Percentiles rank a stretch among this genome's conserved stretches.
phyloP scores from a whole-genome alignment of 2,329 filamentous ascomycete species.

The Talaromyces sp. region DNA sequence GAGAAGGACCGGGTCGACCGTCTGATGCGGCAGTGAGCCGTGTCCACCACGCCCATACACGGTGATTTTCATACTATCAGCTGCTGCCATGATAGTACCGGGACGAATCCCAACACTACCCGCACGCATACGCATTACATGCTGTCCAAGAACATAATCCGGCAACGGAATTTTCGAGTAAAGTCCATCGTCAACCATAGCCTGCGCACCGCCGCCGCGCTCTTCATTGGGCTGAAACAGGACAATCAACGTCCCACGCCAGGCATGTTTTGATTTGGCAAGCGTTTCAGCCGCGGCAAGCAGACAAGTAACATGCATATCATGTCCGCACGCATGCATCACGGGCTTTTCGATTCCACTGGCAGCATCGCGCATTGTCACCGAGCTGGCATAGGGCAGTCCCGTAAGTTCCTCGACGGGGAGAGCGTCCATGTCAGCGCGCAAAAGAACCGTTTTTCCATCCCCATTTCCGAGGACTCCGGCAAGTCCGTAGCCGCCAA shows the following conservation, averaged over 20 bases:
- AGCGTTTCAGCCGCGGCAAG: constrained; percentile 51
- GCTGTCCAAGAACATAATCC: constrained; percentile 52
- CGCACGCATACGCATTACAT: constrained; percentile 46
- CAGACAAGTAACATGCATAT: constrained; percentile 54
- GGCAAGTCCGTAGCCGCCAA: constrained; percentile 41
- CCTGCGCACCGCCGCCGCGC: constrained; percentile 54
- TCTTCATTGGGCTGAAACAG: constrained; percentile 66
- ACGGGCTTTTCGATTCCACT: constrained; percentile 49
- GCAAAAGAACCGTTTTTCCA: constrained; percentile 41
- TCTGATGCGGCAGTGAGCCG: constrained; percentile 50
- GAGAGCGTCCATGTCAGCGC: constrained; percentile 47
- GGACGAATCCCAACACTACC: constrained; percentile 33
- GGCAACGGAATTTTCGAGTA: constrained; percentile 48
- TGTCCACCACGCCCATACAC: constrained; percentile 56
- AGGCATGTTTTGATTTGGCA: constrained; percentile 36
- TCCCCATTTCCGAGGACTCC: constrained; percentile 39
- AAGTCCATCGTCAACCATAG: constrained; percentile 57
- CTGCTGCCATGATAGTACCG: constrained; percentile 39
- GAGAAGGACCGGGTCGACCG: constrained; percentile 54
- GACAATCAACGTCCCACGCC: constrained; percentile 59
- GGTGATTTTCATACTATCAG: constrained; percentile 45
- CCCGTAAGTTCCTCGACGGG: constrained; percentile 44
- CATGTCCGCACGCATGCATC: constrained; percentile 59
- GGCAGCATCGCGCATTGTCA: constrained; percentile 38
- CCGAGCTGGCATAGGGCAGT: constrained; percentile 43